These are phyloP conservation scores for Torulaspora pretoriensis DNA, from an alignment of 1,139 yeast genomes.

Conservation along the genomic window DNA sequence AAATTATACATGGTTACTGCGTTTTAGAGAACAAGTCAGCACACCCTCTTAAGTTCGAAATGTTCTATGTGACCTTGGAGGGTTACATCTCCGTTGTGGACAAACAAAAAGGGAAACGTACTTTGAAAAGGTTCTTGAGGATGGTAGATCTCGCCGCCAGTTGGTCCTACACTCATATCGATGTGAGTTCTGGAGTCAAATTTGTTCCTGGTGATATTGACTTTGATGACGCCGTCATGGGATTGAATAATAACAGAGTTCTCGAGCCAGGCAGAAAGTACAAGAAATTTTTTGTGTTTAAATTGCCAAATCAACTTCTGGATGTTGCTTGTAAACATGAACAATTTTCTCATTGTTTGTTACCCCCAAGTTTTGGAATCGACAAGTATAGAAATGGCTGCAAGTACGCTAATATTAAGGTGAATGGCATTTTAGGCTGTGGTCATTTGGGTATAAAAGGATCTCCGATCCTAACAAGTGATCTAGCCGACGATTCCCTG, in stretches of 20 bases:
- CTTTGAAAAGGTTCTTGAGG: slow-evolving; percentile 37
- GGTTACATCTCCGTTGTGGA: slow-evolving; percentile 41
- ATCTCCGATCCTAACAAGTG: slow-evolving; percentile 38
- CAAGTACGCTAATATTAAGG: slow-evolving; percentile 32
- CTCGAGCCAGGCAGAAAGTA: slow-evolving; percentile 49
- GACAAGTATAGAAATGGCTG: slow-evolving; percentile 41
- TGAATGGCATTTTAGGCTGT: slow-evolving; percentile 38
- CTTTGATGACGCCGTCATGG: slow-evolving; percentile 48
- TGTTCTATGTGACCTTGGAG: slow-evolving; percentile 54
- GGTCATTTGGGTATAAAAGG: slow-evolving; percentile 40
- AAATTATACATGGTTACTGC: slow-evolving; percentile 49
- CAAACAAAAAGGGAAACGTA: slow-evolving; percentile 27
- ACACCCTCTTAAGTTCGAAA: slow-evolving; percentile 46
- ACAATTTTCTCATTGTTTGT: slow-evolving; percentile 48
- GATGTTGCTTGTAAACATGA: slow-evolving; percentile 56
- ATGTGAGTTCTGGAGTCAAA: slow-evolving; percentile 44
- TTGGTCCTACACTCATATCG: slow-evolving; percentile 39
- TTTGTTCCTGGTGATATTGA: slow-evolving; percentile 45
- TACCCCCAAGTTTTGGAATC: slow-evolving; percentile 64
- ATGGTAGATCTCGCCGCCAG: slow-evolving; percentile 44
- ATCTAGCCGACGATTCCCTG: slow-evolving; percentile 30
- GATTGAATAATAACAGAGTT: slow-evolving; percentile 48
- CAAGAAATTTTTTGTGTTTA: slow-evolving; percentile 61
- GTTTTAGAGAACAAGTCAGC: slow-evolving; percentile 43
- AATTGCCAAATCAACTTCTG: slow-evolving; percentile 52